Evolutionary conservation across 1,284 basidiomycete genomes (phyloP).

Genomic region (Cryptococcus sp.): DNA sequence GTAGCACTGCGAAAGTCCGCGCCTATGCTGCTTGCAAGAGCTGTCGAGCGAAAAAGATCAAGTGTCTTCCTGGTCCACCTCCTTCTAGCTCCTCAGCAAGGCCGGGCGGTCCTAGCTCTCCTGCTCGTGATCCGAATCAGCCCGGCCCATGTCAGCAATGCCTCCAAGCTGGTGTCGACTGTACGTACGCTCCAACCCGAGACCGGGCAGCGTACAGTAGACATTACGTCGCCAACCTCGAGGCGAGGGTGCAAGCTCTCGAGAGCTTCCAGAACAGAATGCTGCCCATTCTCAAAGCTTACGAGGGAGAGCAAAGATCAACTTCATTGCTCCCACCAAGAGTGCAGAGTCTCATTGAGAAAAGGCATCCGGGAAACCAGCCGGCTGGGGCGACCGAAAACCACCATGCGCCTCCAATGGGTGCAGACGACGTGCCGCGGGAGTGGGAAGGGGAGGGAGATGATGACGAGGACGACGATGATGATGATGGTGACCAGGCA

Average conservation of each 20-base stretch:
- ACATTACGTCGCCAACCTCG: conserved; percentile 51
- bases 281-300: conserved; percentile 41
- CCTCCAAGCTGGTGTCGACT: conserved; percentile 38
- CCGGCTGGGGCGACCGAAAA: background rate
- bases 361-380: background rate
- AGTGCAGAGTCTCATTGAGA: too few species aligned
- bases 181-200: conserved; percentile 49
- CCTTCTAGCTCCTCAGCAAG: background rate
- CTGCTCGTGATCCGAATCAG: conserved; percentile 1
- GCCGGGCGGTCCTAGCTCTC: background rate
- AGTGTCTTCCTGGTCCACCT: conserved; percentile 40
- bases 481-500: conserved; percentile 11
- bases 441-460: conserved; percentile 57
- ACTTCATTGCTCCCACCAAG: too few species aligned
- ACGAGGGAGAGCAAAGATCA: conserved; percentile 21
- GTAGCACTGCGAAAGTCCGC: conserved; percentile 30
- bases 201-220: conserved; percentile 50
- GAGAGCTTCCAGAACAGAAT: conserved; percentile 41
- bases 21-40: conserved; percentile 47
- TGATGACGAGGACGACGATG: conserved; percentile 58
- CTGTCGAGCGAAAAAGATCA: conserved; percentile 49
- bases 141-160: conserved; percentile 47
- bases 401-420: background rate
- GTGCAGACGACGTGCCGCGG: background rate
- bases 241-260: conserved; percentile 48